phyloP scores from a whole-genome alignment of 495 filamentous ascomycete genomes.

The Bacidia rubella region DNA sequence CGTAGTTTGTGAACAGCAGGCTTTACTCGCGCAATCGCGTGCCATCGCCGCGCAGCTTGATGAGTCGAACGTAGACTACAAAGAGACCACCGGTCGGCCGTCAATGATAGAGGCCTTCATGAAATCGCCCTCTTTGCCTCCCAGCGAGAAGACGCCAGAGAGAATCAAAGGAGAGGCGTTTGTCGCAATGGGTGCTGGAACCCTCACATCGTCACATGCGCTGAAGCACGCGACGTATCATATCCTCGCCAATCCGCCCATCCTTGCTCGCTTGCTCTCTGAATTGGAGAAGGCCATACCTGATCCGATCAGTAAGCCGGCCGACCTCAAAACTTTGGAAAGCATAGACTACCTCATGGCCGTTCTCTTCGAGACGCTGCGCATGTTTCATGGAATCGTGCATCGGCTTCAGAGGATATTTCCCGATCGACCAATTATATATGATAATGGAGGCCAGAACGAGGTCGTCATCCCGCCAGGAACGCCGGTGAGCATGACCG shows the following conservation, averaged over 20 bases:
- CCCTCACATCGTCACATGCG: slow-evolving; percentile 32
- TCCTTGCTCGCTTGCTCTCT: slow-evolving; percentile 15
- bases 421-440: slow-evolving; percentile 15
- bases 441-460: too few relatives aligned
- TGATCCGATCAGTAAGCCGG: slow-evolving; percentile 8
- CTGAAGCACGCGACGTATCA: slow-evolving; percentile 20
- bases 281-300: slow-evolving; percentile 20
- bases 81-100: slow-evolving; percentile 9
- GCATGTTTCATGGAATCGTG: slow-evolving; percentile 23
- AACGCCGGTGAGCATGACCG: slow-evolving; percentile 26
- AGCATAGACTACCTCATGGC: slow-evolving; percentile 28
- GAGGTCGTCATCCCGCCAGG: slow-evolving; percentile 24
- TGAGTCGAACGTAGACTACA: slow-evolving; percentile 4
- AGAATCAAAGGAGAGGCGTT: slow-evolving; percentile 32
- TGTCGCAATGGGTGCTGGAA: slow-evolving; percentile 33
- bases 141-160: slow-evolving; percentile 2
- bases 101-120: slow-evolving; percentile 11
- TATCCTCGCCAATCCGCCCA: slow-evolving; percentile 15
- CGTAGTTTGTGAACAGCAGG: not conserved
- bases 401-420: slow-evolving; percentile 19
- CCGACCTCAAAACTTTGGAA: slow-evolving; percentile 20
- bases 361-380: slow-evolving; percentile 30
- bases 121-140: slow-evolving; percentile 13
- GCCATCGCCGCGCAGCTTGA: not conserved
- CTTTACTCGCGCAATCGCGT: not conserved